phyloP scores from a whole-genome alignment of 2,329 filamentous ascomycete species.

The Ophiobolus disseminans region DNA sequence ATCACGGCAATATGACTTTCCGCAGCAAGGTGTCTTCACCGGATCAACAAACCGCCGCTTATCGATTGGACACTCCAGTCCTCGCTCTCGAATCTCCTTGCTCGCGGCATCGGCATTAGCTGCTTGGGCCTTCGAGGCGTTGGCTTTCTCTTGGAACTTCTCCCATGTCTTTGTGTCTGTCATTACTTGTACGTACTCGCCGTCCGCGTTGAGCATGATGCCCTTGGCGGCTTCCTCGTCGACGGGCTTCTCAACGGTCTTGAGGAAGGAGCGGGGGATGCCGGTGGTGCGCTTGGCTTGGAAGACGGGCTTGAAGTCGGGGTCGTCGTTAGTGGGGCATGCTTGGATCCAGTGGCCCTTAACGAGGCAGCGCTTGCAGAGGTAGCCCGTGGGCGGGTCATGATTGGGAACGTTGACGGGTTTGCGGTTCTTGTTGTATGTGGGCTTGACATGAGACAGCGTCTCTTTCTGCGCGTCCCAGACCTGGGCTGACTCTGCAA shows the following conservation, averaged over 20 bases:
- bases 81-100: slow-evolving; percentile 86
- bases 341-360: slow-evolving; percentile 99
- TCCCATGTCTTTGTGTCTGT: slow-evolving; percentile 97
- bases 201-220: slow-evolving; percentile 97
- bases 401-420: slow-evolving; percentile 84
- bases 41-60: slow-evolving; percentile 98
- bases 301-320: slow-evolving; percentile 90
- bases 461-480: slow-evolving; percentile 94
- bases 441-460: slow-evolving; percentile 72
- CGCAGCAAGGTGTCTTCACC: slow-evolving; percentile 98
- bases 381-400: slow-evolving; percentile 89
- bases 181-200: slow-evolving; percentile 95
- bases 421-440: slow-evolving; percentile 59
- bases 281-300: slow-evolving; percentile 96
- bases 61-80: slow-evolving; percentile 93
- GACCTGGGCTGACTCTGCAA: slow-evolving; percentile 85
- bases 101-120: slow-evolving; percentile 78
- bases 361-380: slow-evolving; percentile 94
- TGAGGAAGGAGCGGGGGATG: slow-evolving; percentile 93
- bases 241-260: slow-evolving; percentile 90
- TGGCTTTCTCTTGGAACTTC: slow-evolving; percentile 92
- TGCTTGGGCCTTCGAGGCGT: slow-evolving; percentile 81
- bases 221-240: slow-evolving; percentile 85
- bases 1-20: slow-evolving; percentile 98
- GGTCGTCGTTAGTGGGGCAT: slow-evolving; percentile 98